Percentiles rank a stretch among this genome's conserved stretches.
Evolutionary conservation across 129 eudicot genomes (phyloP).

Genomic region (Lactuca saligna): DNA sequence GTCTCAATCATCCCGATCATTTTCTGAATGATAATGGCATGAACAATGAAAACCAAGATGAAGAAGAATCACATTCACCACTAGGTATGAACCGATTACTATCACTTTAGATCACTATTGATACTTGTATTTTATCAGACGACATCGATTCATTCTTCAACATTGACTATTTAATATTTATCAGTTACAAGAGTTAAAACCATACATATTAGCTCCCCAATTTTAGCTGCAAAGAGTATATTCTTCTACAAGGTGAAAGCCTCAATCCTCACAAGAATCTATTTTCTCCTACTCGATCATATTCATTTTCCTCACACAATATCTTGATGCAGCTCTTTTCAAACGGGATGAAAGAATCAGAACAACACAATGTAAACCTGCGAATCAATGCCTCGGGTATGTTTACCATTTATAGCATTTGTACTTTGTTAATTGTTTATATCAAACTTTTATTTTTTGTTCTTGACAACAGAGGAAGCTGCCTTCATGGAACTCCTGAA

Average conservation of each 20-base stretch:
- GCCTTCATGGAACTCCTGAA: constrained; percentile 83
- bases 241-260: constrained; percentile 67
- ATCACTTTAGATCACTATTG: too few relatives aligned
- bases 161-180: constrained; percentile 37
- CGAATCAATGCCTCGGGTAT: constrained; percentile 77
- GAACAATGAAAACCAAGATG: too few relatives aligned
- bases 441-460: constrained; percentile 1
- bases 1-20: too few relatives aligned
- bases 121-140: constrained; percentile 27
- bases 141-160: constrained; percentile 37
- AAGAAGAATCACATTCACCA: too few relatives aligned
- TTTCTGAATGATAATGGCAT: too few relatives aligned
- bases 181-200: constrained; percentile 48
- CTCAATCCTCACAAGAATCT: constrained; percentile 8
- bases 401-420: neutral
- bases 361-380: constrained; percentile 59
- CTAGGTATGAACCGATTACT: too few relatives aligned
- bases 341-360: constrained; percentile 73
- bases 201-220: constrained; percentile 71
- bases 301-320: neutral
- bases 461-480: constrained; percentile 67
- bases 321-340: constrained; percentile 59
- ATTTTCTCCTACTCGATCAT: neutral
- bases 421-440: too few relatives aligned
- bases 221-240: constrained; percentile 88